Evolutionary conservation across 371 early-diverging fungal species (phyloP), one percentile per base, ranked within the genome.

Genomic region (Chytridium lagenaria): DNA sequence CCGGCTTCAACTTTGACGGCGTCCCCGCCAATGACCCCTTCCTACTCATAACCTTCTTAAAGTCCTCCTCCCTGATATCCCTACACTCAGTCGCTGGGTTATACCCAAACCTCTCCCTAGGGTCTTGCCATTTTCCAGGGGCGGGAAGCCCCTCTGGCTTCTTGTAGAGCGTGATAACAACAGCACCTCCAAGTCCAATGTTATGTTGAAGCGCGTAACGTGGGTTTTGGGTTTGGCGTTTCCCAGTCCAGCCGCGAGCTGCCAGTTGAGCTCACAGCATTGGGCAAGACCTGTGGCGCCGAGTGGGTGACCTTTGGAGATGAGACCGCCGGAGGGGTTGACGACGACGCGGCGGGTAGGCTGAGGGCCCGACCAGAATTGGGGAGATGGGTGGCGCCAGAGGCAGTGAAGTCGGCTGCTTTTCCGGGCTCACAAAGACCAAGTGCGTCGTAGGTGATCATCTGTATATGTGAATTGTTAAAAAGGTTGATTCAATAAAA

Each of bases 201-300:
- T 92, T 93, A 79, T 93, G 93, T 69, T 93, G 92, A 50, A 93
- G 85, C 5, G 91, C 92, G 61, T 86, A 85, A 67, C 83, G 82
- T 40, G 84, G 83, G 34, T 71, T 36, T 31, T 83, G 1, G 92
- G n/a, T 90, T 80, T 93, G 93, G 31, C 93, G 87, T 55, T 87
- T 85, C 23, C 89, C 92, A 74, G 90, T 84, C 91, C 90, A 91
- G 68, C 88, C 84, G 68, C 79, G 67, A 22, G 55, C 71, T 80
- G 81, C 81, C 82, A 81, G 34, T 44, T 70, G 26, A 81, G 68
- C 69, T 81, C 91, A 63, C 88, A 76, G 81, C 92, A 92, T 80
- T 93, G 92, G 33, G 92, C 93, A 50, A 93, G 73, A 36, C 93
- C 93, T 28, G 93, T 93, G 37, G 93, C 92, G 51, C n/a, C n/a